phyloP scores from a whole-genome alignment of 257 asterid species.

The Datura wrightii region DNA sequence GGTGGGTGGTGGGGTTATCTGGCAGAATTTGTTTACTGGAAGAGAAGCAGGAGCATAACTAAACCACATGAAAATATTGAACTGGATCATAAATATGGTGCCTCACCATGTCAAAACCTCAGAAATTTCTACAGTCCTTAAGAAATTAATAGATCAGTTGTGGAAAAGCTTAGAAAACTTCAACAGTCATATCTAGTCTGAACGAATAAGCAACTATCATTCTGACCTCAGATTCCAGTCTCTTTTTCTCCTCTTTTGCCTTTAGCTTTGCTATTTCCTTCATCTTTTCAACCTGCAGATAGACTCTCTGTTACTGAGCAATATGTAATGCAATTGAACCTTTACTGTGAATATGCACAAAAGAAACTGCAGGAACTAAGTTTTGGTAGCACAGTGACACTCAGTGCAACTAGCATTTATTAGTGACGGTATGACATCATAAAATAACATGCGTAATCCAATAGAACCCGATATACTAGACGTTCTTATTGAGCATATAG shows the following conservation, averaged over 20 bases:
- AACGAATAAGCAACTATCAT: neutral
- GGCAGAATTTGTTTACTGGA: slow-evolving; percentile 15
- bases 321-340: slow-evolving; percentile 11
- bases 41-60: slow-evolving; percentile 1
- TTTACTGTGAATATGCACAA: slow-evolving; percentile 7
- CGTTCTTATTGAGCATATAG: neutral
- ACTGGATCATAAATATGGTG: neutral
- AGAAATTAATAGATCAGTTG: neutral
- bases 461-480: neutral
- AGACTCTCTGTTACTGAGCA: slow-evolving; percentile 33
- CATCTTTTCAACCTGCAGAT: slow-evolving; percentile 83
- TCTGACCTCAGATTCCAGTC: slow-evolving; percentile 82
- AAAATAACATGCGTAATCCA: neutral
- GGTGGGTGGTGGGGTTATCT: neutral
- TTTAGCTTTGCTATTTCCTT: slow-evolving; percentile 85
- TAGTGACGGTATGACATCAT: neutral
- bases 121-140: neutral
- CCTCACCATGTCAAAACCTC: slow-evolving; percentile 7
- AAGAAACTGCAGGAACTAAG: neutral
- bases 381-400: neutral
- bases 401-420: neutral
- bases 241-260: slow-evolving; percentile 81
- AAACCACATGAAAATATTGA: slow-evolving; percentile 11
- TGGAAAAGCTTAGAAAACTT: slow-evolving; percentile 14
- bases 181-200: slow-evolving; percentile 22